Conservation (phyloP, 345 rosid species). For the Linum trigynum region DNA sequence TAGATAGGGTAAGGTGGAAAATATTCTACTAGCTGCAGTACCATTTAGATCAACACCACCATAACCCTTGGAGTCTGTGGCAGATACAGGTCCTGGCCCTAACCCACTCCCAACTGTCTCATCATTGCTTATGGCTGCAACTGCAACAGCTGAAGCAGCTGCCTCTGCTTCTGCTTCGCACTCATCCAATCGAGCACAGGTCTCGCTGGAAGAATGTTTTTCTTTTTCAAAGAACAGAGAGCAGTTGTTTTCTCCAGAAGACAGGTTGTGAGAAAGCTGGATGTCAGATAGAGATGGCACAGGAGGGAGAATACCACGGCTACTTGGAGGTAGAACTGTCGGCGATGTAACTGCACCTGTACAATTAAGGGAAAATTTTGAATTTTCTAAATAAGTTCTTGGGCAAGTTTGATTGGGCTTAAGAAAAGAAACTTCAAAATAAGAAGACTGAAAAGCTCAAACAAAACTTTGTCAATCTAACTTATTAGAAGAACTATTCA, state of each 20-base stretch:
- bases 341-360: conserved; percentile 95
- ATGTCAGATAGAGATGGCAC: conserved; percentile 40
- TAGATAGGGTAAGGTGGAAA: not conserved
- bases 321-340: conserved; percentile 47
- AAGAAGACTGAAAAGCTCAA: too few relatives aligned
- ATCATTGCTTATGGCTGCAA: conserved; percentile 83
- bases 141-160: conserved; percentile 89
- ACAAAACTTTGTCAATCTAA: too few relatives aligned
- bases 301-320: conserved; percentile 49
- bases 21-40: conserved; percentile 26
- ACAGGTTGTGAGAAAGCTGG: conserved; percentile 34
- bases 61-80: conserved; percentile 50
- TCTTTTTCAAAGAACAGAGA: conserved; percentile 64
- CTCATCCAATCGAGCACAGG: conserved; percentile 55
- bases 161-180: conserved; percentile 73
- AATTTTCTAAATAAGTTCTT: too few relatives aligned
- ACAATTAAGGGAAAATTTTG: conserved; percentile 7
- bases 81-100: conserved; percentile 36
- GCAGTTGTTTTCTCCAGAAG: conserved; percentile 40
- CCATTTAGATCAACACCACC: conserved; percentile 41
- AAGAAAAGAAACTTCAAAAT: too few relatives aligned
- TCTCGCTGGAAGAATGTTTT: conserved; percentile 31
- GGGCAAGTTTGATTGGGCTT: too few relatives aligned
- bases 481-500: too few relatives aligned
- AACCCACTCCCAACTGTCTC: conserved; percentile 50